Conservation (phyloP, 495 filamentous ascomycete genomes). For the Cercophora sp. region DNA sequence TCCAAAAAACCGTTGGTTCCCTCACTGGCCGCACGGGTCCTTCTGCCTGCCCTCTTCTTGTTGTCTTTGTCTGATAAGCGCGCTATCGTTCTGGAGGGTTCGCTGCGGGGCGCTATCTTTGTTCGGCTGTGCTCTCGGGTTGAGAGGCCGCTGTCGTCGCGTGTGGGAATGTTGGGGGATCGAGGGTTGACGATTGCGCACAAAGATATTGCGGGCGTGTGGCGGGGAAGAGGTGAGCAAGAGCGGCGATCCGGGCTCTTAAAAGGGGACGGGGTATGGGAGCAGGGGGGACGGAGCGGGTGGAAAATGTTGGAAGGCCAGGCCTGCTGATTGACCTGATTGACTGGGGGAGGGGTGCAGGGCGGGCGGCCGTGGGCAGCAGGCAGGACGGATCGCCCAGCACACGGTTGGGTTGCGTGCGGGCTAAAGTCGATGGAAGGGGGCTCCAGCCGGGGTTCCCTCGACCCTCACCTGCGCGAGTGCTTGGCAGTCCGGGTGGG, state of each 20-base stretch:
- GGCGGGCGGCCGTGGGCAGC: neutral
- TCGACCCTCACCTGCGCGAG: neutral
- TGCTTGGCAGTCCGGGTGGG: too few relatives aligned
- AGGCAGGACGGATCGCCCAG: conserved; percentile 9
- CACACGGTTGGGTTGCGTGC: conserved; percentile 2
- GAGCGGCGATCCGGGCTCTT: conserved; percentile 23
- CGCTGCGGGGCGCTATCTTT: too few relatives aligned
- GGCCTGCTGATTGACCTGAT: conserved; percentile 6
- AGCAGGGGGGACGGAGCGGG: conserved; percentile 17
- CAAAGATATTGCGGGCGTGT: conserved; percentile 16
- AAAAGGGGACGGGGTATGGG: conserved; percentile 18
- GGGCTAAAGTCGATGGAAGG: conserved; percentile 8
- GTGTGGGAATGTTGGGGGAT: neutral
- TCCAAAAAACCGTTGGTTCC: conserved; percentile 2
- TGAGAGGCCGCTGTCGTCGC: conserved; percentile 9
- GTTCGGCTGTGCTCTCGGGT: neutral
- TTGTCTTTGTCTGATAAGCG: neutral
- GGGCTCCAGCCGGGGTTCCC: neutral
- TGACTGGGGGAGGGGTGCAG: conserved; percentile 6
- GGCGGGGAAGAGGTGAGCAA: conserved; percentile 20
- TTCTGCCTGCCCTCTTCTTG: too few relatives aligned
- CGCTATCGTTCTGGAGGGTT: too few relatives aligned
- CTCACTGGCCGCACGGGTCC: neutral
- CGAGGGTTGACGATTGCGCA: conserved; percentile 15
- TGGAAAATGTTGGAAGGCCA: conserved; percentile 29